Conservation (phyloP, 176 grass and related monocot species). For the Juncus effusus region DNA sequence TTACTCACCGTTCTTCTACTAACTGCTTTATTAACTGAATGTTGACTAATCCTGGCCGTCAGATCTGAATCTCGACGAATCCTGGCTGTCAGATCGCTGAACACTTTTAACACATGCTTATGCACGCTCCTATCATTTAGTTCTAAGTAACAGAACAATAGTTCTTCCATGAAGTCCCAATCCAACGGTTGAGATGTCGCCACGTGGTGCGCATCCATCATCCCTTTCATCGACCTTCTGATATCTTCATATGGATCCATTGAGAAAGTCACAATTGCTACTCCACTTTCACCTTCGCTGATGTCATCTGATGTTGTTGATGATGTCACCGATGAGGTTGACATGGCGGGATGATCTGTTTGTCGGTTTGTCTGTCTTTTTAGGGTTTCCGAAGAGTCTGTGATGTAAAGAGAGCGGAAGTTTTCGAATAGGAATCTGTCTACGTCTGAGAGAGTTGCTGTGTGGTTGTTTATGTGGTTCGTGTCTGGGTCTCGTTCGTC, state of each 20-base stretch:
- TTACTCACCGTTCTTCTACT: slow-evolving; percentile 14
- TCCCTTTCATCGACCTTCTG: slow-evolving; percentile 52
- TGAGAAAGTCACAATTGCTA: slow-evolving; percentile 51
- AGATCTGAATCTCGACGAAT: not conserved
- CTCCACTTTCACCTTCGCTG: not conserved
- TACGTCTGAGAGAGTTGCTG: slow-evolving; percentile 71
- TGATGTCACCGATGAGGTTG: slow-evolving; percentile 6
- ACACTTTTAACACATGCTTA: slow-evolving; percentile 65
- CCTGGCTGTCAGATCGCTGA: slow-evolving; percentile 49
- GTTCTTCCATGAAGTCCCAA: slow-evolving; percentile 85
- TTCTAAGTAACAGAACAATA: slow-evolving; percentile 68
- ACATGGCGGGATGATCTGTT: not conserved
- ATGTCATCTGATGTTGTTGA: not conserved
- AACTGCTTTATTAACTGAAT: not conserved
- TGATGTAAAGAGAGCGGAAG: slow-evolving; percentile 63
- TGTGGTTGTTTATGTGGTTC: slow-evolving; percentile 17
- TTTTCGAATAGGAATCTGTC: slow-evolving; percentile 74
- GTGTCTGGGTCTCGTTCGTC: slow-evolving; percentile 2
- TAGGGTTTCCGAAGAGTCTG: slow-evolving; percentile 1
- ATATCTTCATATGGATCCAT: slow-evolving; percentile 66
- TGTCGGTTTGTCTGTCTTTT: slow-evolving; percentile 4
- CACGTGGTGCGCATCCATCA: slow-evolving; percentile 46
- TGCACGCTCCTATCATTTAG: slow-evolving; percentile 71
- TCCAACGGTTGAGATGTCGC: slow-evolving; percentile 37
- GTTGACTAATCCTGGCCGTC: not conserved